phyloP scores from a whole-genome alignment of 2,329 filamentous ascomycete species.

The Pseudocercospora fuligena region DNA sequence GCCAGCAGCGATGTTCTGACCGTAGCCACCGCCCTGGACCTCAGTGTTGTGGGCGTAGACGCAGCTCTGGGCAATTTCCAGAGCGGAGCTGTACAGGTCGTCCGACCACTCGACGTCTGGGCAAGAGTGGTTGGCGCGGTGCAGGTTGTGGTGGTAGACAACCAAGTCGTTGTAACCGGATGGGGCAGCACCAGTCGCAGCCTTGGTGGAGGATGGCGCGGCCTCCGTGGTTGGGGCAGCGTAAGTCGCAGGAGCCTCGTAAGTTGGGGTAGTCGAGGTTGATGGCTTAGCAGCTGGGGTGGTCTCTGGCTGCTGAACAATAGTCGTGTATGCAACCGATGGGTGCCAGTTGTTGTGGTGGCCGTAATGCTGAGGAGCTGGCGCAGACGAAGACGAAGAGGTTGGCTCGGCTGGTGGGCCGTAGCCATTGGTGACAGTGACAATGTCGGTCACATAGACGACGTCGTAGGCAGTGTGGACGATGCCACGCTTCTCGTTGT shows the following conservation, averaged over 20 bases:
- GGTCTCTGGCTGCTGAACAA: neutral
- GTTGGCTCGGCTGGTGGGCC: slow-evolving; percentile 26
- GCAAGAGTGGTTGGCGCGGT: slow-evolving; percentile 81
- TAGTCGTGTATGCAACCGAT: slow-evolving; percentile 3
- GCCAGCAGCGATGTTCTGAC: slow-evolving; percentile 88
- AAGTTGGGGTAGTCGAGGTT: slow-evolving; percentile 14
- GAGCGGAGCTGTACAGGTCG: slow-evolving; percentile 67
- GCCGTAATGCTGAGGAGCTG: slow-evolving; percentile 28
- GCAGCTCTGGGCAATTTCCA: slow-evolving; percentile 68
- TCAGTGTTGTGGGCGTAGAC: slow-evolving; percentile 73
- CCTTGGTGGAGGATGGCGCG: slow-evolving; percentile 15
- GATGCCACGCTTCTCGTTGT: slow-evolving; percentile 34
- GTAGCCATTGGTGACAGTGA: slow-evolving; percentile 42
- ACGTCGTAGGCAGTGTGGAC: slow-evolving; percentile 37
- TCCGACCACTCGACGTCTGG: slow-evolving; percentile 68
- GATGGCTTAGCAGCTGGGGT: slow-evolving; percentile 13
- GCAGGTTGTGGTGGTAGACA: slow-evolving; percentile 80
- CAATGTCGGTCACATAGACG: slow-evolving; percentile 40
- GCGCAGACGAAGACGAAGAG: slow-evolving; percentile 14
- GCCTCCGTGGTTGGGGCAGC: slow-evolving; percentile 12
- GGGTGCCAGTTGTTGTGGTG: slow-evolving; percentile 26
- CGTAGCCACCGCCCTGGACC: slow-evolving; percentile 69
- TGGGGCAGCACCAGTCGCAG: slow-evolving; percentile 21
- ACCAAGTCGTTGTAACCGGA: slow-evolving; percentile 47
- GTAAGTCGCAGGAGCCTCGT: slow-evolving; percentile 16